Evolutionary conservation across 2,329 filamentous ascomycete genomes (phyloP).

Genomic region (Fusarium irregulare): DNA sequence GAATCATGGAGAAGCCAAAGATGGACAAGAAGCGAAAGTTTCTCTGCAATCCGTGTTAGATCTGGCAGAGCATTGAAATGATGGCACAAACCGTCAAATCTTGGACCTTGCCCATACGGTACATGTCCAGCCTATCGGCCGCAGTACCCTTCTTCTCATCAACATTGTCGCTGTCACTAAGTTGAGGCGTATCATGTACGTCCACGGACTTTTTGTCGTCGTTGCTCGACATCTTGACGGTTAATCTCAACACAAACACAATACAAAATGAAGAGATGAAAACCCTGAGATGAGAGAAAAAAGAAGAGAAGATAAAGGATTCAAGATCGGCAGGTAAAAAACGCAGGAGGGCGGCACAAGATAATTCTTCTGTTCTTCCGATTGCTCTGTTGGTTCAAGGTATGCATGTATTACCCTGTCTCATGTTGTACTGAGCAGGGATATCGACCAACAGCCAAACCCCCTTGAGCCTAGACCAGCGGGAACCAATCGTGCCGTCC

Average conservation of each 20-base stretch:
- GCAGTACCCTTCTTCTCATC: slow-evolving; percentile 39
- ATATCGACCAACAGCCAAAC: not conserved
- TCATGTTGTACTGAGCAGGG: not conserved
- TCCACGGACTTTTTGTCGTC: slow-evolving; percentile 20
- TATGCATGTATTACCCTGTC: not conserved
- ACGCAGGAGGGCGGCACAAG: not conserved
- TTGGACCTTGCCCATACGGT: slow-evolving; percentile 39
- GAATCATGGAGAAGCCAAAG: slow-evolving; percentile 60
- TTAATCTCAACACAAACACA: not conserved
- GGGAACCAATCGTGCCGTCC: not conserved
- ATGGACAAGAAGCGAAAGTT: slow-evolving; percentile 60
- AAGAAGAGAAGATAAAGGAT: not conserved
- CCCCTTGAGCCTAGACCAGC: not conserved
- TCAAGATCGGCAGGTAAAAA: not conserved
- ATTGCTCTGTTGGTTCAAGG: not conserved
- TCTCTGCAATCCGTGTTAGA: slow-evolving; percentile 40
- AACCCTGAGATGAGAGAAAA: not conserved
- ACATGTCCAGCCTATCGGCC: slow-evolving; percentile 42
- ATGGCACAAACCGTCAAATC: slow-evolving; percentile 38
- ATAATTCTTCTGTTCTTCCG: not conserved
- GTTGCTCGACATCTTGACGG: slow-evolving; percentile 23
- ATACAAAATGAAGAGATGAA: not conserved
- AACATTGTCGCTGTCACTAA: slow-evolving; percentile 11
- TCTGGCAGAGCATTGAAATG: fast-evolving
- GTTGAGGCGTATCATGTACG: not conserved